Evolutionary conservation across 768 basidiomycete genomes (phyloP), one percentile per base, ranked within the genome.

Genomic region (Rhodotorula babjevae): DNA sequence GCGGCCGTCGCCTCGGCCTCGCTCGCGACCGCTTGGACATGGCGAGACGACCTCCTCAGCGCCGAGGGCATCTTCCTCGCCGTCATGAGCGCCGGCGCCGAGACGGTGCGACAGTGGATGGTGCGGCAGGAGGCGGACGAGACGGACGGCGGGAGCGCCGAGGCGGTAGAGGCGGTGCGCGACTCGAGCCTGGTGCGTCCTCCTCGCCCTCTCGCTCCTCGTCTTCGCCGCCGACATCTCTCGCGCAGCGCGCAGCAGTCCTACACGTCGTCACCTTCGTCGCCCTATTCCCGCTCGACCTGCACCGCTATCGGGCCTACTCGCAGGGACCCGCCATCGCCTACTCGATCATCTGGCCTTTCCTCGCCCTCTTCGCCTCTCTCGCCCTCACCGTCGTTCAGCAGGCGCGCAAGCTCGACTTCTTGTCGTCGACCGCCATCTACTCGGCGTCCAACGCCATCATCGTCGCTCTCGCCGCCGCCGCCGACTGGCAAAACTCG

Each of bases 11-110:
- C 57, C 2, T 23, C 60, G 33, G 68, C 62, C 33, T 33, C 50
- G 3, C 49, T 69, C 68, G 62, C 33, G 56, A 31, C 57, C 12
- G 57, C 63, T 36, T 55, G 68, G 15, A 60, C 62, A 12, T 59
- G 47, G 27, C 55, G 62, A 0, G 42, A 57, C 31, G 31, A 31
- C 4, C 21, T 8, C 15, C 16, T 36, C 27, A 55, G n/a, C 62
- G 27, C 49, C 55, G 15, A 64, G 42, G 33, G 53, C 31, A 36
- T 69, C 31, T 16, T 58, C 21, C 29, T 63, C 19, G 68, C 61
- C 2, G 8, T 69, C 2, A 2, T 69, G 0, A 21, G 62, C 18
- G 29, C 57, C 21, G 53, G 47, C 18, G 49, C 57, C 33, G 56
- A 69, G 46, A 55, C 56, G 27, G 19, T 29, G 16, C 15, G 44